Evolutionary conservation across 805 yeast genomes (phyloP), one percentile per base, ranked within the genome.

Genomic region (Candida endomychidarum): DNA sequence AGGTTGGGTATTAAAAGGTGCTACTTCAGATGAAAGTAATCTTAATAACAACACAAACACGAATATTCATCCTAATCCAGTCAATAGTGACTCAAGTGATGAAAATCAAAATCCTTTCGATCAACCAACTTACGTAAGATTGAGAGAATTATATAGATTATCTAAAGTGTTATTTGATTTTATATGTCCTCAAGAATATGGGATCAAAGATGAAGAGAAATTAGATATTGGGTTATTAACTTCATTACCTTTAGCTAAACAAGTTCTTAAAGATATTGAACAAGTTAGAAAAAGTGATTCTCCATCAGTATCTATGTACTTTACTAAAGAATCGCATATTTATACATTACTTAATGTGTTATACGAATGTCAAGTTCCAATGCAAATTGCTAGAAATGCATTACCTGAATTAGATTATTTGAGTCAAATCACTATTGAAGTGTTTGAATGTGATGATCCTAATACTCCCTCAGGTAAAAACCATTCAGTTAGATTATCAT

Each of bases 171-270:
- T 93, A 47, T 93, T 93, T 67, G 99, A 93, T 63, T 93, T 91
- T 57, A 89, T 93, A 35, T 93, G 98, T 63, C 99, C 99, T 8
- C 98, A 93, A 61, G 99, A 93, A 58, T 93, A 93, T 58, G 99
- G 99, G 48, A 93, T 93, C 52, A 88, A 90, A 49, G 96, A 89
- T 56, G 83, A 84, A 53, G 99, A 93, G 61, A 93, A 93, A 58
- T 74, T 93, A 45, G 99, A 93, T 58, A 93, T 93, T 65, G 99
- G 99, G 4, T 69, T 93, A 42, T 70, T 93, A 52, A 93, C 99
- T 0, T 87, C 96, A 2, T 73, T 93, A 53, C 99, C 99, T 2
- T 73, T 93, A 51, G 95, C 96, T 1, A 86, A 81, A 59, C 95
- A 88, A 62, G 84, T 93, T 27, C 61, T 93, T 37, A 68, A 74